Conservation (phyloP, 129 eudicot genomes). For the Centaurea solstitialis region DNA sequence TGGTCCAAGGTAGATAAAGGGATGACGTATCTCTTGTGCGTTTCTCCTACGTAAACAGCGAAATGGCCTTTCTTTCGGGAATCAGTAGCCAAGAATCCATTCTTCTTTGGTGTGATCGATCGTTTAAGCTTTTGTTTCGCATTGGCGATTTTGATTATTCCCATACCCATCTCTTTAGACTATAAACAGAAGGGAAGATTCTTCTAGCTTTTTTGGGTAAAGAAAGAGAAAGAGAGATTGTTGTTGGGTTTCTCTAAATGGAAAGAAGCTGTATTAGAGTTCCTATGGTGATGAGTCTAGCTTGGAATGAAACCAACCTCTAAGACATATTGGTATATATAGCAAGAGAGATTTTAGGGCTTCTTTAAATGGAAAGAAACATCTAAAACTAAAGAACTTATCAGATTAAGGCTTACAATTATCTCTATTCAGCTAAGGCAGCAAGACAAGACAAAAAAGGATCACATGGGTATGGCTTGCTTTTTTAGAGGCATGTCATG, state of each 20-base stretch:
- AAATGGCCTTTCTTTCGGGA: constrained; percentile 57
- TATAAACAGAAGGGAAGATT: not conserved
- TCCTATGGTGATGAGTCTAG: constrained; percentile 17
- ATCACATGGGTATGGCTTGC: constrained; percentile 44
- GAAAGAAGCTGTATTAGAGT: constrained; percentile 7
- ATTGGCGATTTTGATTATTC: constrained; percentile 39
- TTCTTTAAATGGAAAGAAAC: constrained; percentile 16
- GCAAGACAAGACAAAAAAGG: constrained; percentile 30
- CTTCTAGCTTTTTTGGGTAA: not conserved
- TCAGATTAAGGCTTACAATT: constrained; percentile 28
- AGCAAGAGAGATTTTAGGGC: constrained; percentile 11
- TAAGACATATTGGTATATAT: constrained; percentile 27
- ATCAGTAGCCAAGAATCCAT: constrained; percentile 17
- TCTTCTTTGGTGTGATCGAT: constrained; percentile 51
- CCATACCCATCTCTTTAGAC: constrained; percentile 38
- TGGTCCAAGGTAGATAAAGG: constrained; percentile 56
- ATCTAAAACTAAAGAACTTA: constrained; percentile 20
- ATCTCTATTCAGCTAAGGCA: not conserved
- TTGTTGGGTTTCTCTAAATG: constrained; percentile 21
- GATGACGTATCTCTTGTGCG: constrained; percentile 44
- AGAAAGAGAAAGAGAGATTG: not conserved
- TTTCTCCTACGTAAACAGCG: constrained; percentile 52
- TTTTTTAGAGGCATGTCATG: constrained; percentile 34
- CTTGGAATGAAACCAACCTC: constrained; percentile 13
- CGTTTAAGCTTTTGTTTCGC: constrained; percentile 60